Percentiles rank a stretch among this genome's conserved stretches.
Conservation (phyloP, 352 stramenopile species). For the Phytophthora aleatoria region DNA sequence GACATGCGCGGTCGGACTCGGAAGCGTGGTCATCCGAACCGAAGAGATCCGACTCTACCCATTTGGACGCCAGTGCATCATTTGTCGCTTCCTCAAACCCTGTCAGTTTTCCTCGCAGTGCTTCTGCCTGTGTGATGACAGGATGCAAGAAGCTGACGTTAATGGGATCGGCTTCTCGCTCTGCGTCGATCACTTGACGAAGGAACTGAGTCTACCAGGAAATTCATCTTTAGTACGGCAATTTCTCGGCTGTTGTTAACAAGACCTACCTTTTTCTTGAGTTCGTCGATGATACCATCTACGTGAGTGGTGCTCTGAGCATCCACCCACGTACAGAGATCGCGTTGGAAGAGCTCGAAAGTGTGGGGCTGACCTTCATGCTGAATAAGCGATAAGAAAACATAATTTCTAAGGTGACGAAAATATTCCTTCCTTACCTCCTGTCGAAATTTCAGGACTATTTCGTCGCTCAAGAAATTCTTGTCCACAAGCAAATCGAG, state of each 20-base stretch:
- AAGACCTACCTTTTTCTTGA: constrained; percentile 17
- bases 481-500: constrained; percentile 6
- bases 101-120: neutral
- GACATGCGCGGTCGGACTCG: neutral
- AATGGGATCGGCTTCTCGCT: neutral
- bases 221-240: neutral
- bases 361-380: neutral
- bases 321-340: constrained; percentile 7
- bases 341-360: constrained; percentile 4
- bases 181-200: constrained; percentile 3
- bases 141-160: constrained; percentile 2
- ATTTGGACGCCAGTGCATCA: constrained; percentile 2
- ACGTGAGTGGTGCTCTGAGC: constrained; percentile 1
- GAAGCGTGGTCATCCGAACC: neutral
- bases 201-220: constrained; percentile 17
- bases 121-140: neutral
- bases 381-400: neutral
- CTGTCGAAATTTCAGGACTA: neutral
- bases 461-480: constrained; percentile 1
- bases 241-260: too few relatives aligned
- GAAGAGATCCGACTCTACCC: constrained; percentile 3
- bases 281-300: constrained; percentile 11
- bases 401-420: too few relatives aligned
- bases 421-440: neutral
- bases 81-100: neutral